Evolutionary conservation across 345 rosid genomes (phyloP), one percentile per base, ranked within the genome.

Genomic region (Euphorbia pulcherrima): DNA sequence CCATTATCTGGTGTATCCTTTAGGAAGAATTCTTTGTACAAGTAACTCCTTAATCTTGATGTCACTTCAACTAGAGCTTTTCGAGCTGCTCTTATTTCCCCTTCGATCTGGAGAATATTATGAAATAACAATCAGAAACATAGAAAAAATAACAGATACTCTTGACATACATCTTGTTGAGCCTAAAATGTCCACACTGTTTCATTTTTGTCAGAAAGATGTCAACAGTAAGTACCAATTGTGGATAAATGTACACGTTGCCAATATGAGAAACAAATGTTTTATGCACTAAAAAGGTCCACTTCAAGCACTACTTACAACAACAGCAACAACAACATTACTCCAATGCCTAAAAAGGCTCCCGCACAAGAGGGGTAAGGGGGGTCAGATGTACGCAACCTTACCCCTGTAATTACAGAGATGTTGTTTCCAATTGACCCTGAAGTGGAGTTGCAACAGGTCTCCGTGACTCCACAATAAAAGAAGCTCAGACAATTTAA

Each of bases 51-150:
- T 62, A 95, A 60, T 62, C 82, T 77, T 54, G 87, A 84, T 3
- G 99, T 92, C 81, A 95, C 79, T 80, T 92, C 98, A 63, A 92
- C 85, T 73, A 95, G 98, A 72, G 98, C 99, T 63, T 86, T 82
- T 53, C 99, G 87, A 66, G 98, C 98, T 56, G 91, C 88, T 78
- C 37, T 85, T 70, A 95, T 90, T 73, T 95, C 99, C 39, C 99
- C 99, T 65, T 83, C 84, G 70, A 95, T 95, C 99, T 94, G 89
- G 62, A 68, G 46, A 67, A 61, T 35, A 74, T 53, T 39, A 74
- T 53, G 17, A 77, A 33, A 67, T 54, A 40, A 29, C 60, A 65
- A 62, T 78, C 44, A 74, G 67, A 69, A 62, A 58, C 40, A 28
- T 50, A 14, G 60, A 50, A 60, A n/a, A 57, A 64, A 40, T 10